These are phyloP conservation scores for Dipteronia dyeriana DNA, from an alignment of 345 rosid species.

Conservation along the genomic window DNA sequence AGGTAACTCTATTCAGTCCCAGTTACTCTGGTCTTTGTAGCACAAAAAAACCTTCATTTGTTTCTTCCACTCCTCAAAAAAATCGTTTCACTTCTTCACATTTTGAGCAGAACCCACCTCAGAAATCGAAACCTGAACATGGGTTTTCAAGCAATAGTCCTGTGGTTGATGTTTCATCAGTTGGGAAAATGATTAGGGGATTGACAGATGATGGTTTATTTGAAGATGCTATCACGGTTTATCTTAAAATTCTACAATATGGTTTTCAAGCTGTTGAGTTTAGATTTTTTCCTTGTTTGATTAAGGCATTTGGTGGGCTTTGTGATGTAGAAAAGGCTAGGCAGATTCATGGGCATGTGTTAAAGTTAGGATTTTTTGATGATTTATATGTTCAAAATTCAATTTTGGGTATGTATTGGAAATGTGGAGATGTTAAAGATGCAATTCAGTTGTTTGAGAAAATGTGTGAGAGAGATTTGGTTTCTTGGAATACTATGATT, in stretches of 20 bases:
- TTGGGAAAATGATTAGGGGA: slow-evolving; percentile 30
- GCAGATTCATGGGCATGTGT: slow-evolving; percentile 44
- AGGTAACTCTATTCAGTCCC: not conserved
- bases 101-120: slow-evolving; percentile 11
- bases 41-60: too few species aligned
- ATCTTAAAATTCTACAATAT: slow-evolving; percentile 35
- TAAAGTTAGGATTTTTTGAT: slow-evolving; percentile 34
- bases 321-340: slow-evolving; percentile 24
- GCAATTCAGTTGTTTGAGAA: slow-evolving; percentile 41
- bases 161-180: slow-evolving; percentile 25
- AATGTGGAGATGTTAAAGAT: slow-evolving; percentile 24
- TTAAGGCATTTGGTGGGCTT: slow-evolving; percentile 45
- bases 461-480: slow-evolving; percentile 36
- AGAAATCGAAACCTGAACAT: not conserved
- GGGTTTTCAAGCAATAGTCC: slow-evolving; percentile 15
- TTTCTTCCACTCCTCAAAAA: too few species aligned
- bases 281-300: slow-evolving; percentile 40
- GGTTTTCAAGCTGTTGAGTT: slow-evolving; percentile 34
- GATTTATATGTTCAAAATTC: slow-evolving; percentile 39
- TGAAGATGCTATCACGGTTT: slow-evolving; percentile 36
- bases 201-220: slow-evolving; percentile 32
- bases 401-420: slow-evolving; percentile 35
- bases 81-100: not conserved
- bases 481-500: slow-evolving; percentile 50
- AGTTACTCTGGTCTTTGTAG: too few species aligned